These are phyloP conservation scores for Fusarium xylarioides DNA, from an alignment of 2,329 filamentous ascomycete genomes.

Conservation along the genomic window DNA sequence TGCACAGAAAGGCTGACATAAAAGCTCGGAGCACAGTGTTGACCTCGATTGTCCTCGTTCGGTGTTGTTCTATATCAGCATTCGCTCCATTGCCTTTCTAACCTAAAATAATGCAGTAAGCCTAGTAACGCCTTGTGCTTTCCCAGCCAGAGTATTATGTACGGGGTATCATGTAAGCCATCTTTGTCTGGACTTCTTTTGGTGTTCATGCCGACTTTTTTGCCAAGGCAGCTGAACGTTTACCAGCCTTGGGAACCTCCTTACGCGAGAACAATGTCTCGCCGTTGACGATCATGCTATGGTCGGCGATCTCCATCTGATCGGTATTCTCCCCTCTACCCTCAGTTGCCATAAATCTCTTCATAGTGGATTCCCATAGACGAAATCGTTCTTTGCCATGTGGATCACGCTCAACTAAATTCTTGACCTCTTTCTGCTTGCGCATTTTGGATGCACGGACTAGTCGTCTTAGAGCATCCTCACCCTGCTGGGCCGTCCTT, in stretches of 20 bases:
- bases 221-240: conserved; percentile 47
- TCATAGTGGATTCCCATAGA: conserved; percentile 70
- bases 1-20: neutral
- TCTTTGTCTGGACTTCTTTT: neutral
- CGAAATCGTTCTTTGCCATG: conserved; percentile 65
- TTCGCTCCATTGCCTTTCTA: neutral
- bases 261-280: conserved; percentile 63
- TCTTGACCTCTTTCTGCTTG: conserved; percentile 70
- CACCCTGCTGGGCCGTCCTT: conserved; percentile 67
- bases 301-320: conserved; percentile 64
- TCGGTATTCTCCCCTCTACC: conserved; percentile 46
- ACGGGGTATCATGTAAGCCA: conserved; percentile 27
- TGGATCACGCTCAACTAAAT: conserved; percentile 61
- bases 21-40: neutral
- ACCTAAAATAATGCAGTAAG: conserved; percentile 3
- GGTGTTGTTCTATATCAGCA: conserved; percentile 12
- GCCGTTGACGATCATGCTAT: conserved; percentile 72
- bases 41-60: neutral
- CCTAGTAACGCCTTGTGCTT: conserved; percentile 22
- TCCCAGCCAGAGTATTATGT: conserved; percentile 10
- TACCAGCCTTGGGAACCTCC: conserved; percentile 59
- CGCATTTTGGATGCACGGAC: conserved; percentile 71
- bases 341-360: conserved; percentile 57
- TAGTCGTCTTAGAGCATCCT: conserved; percentile 67
- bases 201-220: conserved; percentile 35